These are phyloP conservation scores for Phytomonas francai DNA, from an alignment of 208 protist species.

Conservation along the genomic window DNA sequence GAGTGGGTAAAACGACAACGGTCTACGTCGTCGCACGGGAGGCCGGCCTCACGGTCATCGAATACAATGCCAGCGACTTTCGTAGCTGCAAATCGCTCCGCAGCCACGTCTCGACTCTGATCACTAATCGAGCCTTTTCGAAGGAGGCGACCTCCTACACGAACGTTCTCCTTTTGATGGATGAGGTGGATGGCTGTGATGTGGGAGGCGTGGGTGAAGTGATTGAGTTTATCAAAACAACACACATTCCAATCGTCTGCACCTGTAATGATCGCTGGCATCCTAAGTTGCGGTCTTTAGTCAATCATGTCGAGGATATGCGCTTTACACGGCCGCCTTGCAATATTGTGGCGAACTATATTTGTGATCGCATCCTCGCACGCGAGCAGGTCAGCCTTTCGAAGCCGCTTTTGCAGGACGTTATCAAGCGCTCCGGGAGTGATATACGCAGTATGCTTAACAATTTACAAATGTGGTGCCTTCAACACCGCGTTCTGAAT, in stretches of 20 bases:
- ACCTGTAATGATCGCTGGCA: constrained; percentile 98
- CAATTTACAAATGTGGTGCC: constrained; percentile 92
- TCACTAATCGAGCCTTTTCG: constrained; percentile 79
- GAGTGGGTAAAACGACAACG: constrained; percentile 98
- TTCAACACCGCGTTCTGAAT: constrained; percentile 38
- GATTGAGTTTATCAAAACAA: constrained; percentile 92
- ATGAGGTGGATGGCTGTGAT: constrained; percentile 99
- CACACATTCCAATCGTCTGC: constrained; percentile 96
- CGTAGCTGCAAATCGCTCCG: constrained; percentile 91
- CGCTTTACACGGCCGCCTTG: constrained; percentile 86
- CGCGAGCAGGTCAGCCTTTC: constrained; percentile 88
- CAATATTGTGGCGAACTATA: constrained; percentile 79
- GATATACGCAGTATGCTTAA: constrained; percentile 97
- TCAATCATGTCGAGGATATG: constrained; percentile 95
- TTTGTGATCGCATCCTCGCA: constrained; percentile 83
- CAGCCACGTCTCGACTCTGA: constrained; percentile 66
- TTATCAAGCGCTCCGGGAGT: constrained; percentile 84
- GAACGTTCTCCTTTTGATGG: constrained; percentile 95
- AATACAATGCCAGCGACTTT: constrained; percentile 99
- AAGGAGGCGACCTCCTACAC: constrained; percentile 41
- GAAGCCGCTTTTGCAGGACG: constrained; percentile 75
- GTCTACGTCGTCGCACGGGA: constrained; percentile 88
- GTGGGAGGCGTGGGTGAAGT: constrained; percentile 95
- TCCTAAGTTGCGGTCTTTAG: constrained; percentile 90
- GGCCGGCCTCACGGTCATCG: constrained; percentile 89